Evolutionary conservation across 768 basidiomycete species (phyloP), one percentile per base, ranked within the genome.

Genomic region (Russula griseocarnosa): DNA sequence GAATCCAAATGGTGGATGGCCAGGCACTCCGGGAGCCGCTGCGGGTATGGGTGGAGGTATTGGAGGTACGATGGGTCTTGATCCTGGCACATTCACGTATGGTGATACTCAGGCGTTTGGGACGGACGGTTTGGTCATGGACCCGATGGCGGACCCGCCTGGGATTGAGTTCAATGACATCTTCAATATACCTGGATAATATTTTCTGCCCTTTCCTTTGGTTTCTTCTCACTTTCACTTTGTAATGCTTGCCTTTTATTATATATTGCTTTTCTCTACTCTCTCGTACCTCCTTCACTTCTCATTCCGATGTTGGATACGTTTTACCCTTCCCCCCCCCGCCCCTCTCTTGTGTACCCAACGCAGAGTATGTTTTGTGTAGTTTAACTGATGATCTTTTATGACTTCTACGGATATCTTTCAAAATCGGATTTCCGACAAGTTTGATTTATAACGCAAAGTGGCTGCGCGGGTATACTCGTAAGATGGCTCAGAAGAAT

Each of bases 91-190:
- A 3, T 67, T 65, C 42, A 24, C 55, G 10, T 65, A 67, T 34
- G 47, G 63, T 32, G 49, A 67, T 26, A 28, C 26, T 40, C 58
- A 65, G 32, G 59, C 44, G 38, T 60, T 60, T 44, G 64, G 63
- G 22, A 24, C 58, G 20, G 65, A 66, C 32, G 58, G 54, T 40
- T 52, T 65, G 55, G 49, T 49, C 59, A 61, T 65, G 60, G 63
- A 65, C 24, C 16, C 58, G 66, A 65, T 61, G 59, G 16, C 38
- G 16, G 66, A 66, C 50, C 54, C 63, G 3, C 63, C 58, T 10
- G 64, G 56, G 66, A 66, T 66, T n/a, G 66, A 66, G 66, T 66
- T 67, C 34, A 67, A 58, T 53, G 66, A 67, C 55, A 66, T 67
- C 55, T 67, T 67, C 46, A 67, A 67, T 50, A 65, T 65, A 26